Evolutionary conservation across 2,329 filamentous ascomycete species (phyloP).

Genomic region (Aspergillus persii): DNA sequence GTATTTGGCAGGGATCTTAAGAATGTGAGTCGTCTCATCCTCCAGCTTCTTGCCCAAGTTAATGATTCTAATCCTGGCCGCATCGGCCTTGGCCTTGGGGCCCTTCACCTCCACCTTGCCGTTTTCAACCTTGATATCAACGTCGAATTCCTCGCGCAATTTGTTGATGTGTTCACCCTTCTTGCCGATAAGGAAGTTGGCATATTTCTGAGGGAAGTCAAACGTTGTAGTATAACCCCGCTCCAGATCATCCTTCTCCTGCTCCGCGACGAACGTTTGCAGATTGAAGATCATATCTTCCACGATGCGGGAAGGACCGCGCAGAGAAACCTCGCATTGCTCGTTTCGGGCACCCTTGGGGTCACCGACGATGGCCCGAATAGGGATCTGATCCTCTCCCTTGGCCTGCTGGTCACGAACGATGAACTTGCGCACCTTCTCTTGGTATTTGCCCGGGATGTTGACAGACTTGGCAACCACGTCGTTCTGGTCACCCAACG

Average conservation of each 20-base stretch:
- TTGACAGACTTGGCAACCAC: slow-evolving; percentile 55
- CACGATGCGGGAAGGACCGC: slow-evolving; percentile 72
- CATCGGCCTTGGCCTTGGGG: slow-evolving; percentile 89
- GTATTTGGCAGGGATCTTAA: slow-evolving; percentile 92
- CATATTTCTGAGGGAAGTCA: slow-evolving; percentile 92
- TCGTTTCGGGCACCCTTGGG: slow-evolving; percentile 17
- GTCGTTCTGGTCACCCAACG: slow-evolving; percentile 55
- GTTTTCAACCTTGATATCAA: slow-evolving; percentile 84
- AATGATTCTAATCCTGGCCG: slow-evolving; percentile 77
- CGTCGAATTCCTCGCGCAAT: slow-evolving; percentile 67
- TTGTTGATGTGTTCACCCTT: slow-evolving; percentile 68
- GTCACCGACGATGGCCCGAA: slow-evolving; percentile 54
- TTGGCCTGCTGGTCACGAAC: slow-evolving; percentile 54
- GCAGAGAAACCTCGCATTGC: slow-evolving; percentile 61
- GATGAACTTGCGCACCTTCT: slow-evolving; percentile 61
- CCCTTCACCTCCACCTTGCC: slow-evolving; percentile 95
- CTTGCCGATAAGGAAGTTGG: slow-evolving; percentile 75
- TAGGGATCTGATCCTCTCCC: slow-evolving; percentile 53
- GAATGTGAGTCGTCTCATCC: slow-evolving; percentile 80
- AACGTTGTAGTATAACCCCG: slow-evolving; percentile 82
- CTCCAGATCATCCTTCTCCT: slow-evolving; percentile 90
- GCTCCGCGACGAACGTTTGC: slow-evolving; percentile 75
- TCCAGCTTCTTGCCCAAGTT: slow-evolving; percentile 78
- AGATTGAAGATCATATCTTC: slow-evolving; percentile 71
- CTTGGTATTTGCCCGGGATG: slow-evolving; percentile 60